Percentiles rank a stretch among this genome's conserved stretches.
These are phyloP conservation scores for Chenopodium album DNA, from an alignment of 148 eudicot genomes.

Conservation along the genomic window DNA sequence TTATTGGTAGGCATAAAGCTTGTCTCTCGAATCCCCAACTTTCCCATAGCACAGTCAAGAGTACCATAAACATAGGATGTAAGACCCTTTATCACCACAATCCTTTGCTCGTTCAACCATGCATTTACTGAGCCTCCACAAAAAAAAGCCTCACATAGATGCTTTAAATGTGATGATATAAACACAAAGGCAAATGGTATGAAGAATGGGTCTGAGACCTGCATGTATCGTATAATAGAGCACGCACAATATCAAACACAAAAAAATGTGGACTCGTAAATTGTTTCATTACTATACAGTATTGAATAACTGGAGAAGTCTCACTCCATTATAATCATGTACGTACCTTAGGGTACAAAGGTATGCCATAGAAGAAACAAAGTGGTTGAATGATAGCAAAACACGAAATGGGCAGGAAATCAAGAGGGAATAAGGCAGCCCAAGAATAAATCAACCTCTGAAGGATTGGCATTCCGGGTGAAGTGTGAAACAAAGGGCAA, in stretches of 20 bases:
- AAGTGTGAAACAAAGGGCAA: constrained; percentile 44
- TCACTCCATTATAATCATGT: not conserved
- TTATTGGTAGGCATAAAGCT: constrained; percentile 65
- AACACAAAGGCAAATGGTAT: constrained; percentile 37
- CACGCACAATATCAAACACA: not conserved
- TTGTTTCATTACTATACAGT: too few species aligned
- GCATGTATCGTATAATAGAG: not conserved
- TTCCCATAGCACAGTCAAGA: constrained; percentile 41
- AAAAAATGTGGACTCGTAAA: too few species aligned
- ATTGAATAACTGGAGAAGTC: too few species aligned
- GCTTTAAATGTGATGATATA: constrained; percentile 37
- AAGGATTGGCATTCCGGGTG: constrained; percentile 36
- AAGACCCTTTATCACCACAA: constrained; percentile 47
- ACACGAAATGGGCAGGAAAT: constrained; percentile 31
- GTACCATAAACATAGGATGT: constrained; percentile 40
- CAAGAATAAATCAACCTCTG: constrained; percentile 42
- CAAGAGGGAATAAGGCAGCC: constrained; percentile 31
- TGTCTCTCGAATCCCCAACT: constrained; percentile 41
- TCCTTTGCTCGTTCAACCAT: constrained; percentile 45
- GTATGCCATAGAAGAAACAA: constrained; percentile 53
- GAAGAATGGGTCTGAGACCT: constrained; percentile 57
- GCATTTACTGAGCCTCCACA: constrained; percentile 23
- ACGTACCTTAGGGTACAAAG: constrained; percentile 58
- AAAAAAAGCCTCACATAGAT: constrained; percentile 30
- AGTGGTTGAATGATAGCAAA: constrained; percentile 55